A percentile compares a stretch with the other conserved stretches of the same genome.
phyloP scores from a whole-genome alignment of 2,329 filamentous ascomycete species.

The Tolypocladium ovalisporum region DNA sequence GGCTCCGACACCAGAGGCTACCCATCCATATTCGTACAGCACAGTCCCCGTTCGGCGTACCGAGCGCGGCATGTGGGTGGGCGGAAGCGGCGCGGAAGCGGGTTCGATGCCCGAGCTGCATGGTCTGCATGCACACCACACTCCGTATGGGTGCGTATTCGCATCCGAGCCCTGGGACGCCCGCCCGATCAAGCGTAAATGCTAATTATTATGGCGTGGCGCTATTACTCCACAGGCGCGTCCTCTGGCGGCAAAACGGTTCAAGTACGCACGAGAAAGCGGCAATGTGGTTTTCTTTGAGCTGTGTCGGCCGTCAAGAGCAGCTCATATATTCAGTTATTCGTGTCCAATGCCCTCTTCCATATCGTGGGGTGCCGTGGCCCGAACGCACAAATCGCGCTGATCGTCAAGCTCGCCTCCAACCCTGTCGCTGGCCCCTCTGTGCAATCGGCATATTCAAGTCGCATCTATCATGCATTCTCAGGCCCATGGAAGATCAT shows the following conservation, averaged over 20 bases:
- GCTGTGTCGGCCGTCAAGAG: neutral
- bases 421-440: neutral
- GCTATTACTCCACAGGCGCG: no score
- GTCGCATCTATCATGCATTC: neutral
- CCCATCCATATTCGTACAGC: neutral
- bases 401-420: neutral
- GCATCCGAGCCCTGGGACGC: neutral
- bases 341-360: neutral
- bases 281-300: neutral
- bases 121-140: neutral
- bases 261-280: neutral
- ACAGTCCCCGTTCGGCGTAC: neutral
- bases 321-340: neutral
- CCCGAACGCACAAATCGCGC: neutral
- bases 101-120: neutral
- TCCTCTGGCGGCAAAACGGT: neutral
- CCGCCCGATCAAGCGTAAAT: neutral
- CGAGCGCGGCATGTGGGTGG: neutral
- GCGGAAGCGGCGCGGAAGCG: neutral
- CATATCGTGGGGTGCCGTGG: neutral
- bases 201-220: no score
- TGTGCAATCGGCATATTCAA: neutral
- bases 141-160: neutral
- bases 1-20: neutral
- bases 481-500: neutral